phyloP scores from a whole-genome alignment of 75 land plant genomes.

The Pseudotsuga menziesii region DNA sequence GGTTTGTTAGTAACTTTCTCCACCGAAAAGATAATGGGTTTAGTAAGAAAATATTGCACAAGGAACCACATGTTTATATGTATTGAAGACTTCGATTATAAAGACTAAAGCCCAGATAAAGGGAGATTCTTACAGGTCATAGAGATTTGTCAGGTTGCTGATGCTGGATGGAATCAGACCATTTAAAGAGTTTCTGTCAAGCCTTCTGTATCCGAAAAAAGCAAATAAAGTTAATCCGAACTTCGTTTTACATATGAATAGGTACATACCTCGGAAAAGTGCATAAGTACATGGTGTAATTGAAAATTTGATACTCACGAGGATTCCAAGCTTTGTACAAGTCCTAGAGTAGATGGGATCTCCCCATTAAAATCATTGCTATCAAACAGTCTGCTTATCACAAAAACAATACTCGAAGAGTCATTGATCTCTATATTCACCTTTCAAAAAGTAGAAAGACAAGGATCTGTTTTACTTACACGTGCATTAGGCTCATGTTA shows the following conservation, averaged over 20 bases:
- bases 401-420: background rate
- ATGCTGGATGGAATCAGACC: constrained; percentile 19
- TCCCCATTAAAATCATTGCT: constrained; percentile 16
- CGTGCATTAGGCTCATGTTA: constrained; percentile 27
- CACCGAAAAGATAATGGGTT: background rate
- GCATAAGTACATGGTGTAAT: constrained; percentile 25
- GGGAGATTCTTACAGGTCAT: constrained; percentile 17
- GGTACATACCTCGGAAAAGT: background rate
- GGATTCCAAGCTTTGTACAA: background rate
- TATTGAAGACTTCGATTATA: background rate
- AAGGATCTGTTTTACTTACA: constrained; percentile 9
- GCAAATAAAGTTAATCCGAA: background rate
- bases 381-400: constrained; percentile 17
- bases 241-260: background rate
- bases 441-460: background rate
- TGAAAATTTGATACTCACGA: constrained; percentile 15
- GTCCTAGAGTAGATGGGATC: constrained; percentile 11
- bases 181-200: constrained; percentile 16
- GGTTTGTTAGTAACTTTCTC: no score
- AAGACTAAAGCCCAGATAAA: no score
- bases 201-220: constrained; percentile 5
- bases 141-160: constrained; percentile 13
- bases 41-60: background rate
- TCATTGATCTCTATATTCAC: background rate
- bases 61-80: background rate